Evolutionary conservation across 805 yeast species (phyloP).

Genomic region (Ogataea saltuana): DNA sequence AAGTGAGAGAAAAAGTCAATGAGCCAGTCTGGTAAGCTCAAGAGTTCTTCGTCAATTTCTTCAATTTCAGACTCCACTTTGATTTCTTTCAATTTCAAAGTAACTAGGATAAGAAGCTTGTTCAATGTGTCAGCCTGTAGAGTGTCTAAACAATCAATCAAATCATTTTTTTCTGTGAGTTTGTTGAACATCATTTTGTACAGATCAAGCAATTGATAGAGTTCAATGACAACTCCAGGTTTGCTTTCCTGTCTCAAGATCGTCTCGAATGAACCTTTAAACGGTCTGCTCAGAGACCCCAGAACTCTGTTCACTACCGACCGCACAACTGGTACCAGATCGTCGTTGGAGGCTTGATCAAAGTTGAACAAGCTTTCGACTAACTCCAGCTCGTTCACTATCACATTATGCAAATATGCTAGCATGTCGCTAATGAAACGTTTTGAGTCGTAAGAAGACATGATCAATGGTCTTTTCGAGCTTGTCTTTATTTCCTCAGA

Average conservation of each 20-base stretch:
- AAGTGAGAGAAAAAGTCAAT: constrained; percentile 63
- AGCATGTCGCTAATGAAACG: constrained; percentile 83
- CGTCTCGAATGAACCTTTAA: constrained; percentile 66
- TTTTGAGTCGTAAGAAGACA: constrained; percentile 76
- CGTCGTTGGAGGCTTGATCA: constrained; percentile 28
- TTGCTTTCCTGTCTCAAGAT: constrained; percentile 64
- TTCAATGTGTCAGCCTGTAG: constrained; percentile 39
- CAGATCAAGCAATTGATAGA: constrained; percentile 63
- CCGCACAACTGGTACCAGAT: constrained; percentile 27
- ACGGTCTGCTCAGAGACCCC: constrained; percentile 56
- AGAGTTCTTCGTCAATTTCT: constrained; percentile 49
- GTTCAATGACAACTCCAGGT: constrained; percentile 53
- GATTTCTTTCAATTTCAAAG: constrained; percentile 37
- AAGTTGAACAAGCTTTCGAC: constrained; percentile 60
- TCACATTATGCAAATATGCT: constrained; percentile 82
- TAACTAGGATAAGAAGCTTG: constrained; percentile 42
- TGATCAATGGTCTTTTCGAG: constrained; percentile 48
- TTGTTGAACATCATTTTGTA: constrained; percentile 70
- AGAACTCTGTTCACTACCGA: constrained; percentile 52
- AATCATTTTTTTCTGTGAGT: constrained; percentile 30
- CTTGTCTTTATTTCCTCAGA: constrained; percentile 21
- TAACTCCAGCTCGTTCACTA: constrained; percentile 84
- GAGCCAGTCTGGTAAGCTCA: constrained; percentile 82
- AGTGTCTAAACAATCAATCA: constrained; percentile 30
- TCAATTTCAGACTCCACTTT: constrained; percentile 36